Evolutionary conservation across 129 eudicot species (phyloP).

Genomic region (Chrysanthemum lavandulifolium): DNA sequence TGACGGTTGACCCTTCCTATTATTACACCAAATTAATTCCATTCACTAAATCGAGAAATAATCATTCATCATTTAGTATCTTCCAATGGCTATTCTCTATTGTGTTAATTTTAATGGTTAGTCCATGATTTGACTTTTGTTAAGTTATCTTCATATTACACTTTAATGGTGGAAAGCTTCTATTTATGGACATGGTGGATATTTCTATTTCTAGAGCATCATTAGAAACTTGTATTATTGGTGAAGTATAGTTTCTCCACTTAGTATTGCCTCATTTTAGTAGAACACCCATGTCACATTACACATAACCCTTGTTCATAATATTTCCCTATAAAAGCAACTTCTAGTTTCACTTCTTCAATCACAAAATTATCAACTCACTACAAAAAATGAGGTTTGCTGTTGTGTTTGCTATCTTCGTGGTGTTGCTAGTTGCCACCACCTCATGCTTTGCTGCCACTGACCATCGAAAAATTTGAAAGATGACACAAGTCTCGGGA

Average conservation of each 20-base stretch:
- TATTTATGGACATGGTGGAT: constrained; percentile 31
- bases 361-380: constrained; percentile 9
- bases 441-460: constrained; percentile 14
- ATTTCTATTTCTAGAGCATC: constrained; percentile 15
- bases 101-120: constrained; percentile 8
- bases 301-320: neutral
- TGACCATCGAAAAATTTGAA: constrained; percentile 21
- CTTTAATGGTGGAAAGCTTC: constrained; percentile 33
- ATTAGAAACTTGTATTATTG: constrained; percentile 23
- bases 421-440: constrained; percentile 8
- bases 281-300: constrained; percentile 1
- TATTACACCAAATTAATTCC: constrained; percentile 13
- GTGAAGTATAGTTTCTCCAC: constrained; percentile 31
- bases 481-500: neutral
- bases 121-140: constrained; percentile 25
- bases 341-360: neutral
- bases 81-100: neutral
- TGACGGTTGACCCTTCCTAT: constrained; percentile 4
- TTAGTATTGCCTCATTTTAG: constrained; percentile 14
- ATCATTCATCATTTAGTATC: constrained; percentile 16
- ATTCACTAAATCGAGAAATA: constrained; percentile 25
- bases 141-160: constrained; percentile 16
- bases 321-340: constrained; percentile 23
- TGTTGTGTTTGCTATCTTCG: constrained; percentile 19
- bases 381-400: constrained; percentile 21